These are phyloP conservation scores for Pachyrhizus erosus DNA, from an alignment of 306 rosid species.

Conservation along the genomic window DNA sequence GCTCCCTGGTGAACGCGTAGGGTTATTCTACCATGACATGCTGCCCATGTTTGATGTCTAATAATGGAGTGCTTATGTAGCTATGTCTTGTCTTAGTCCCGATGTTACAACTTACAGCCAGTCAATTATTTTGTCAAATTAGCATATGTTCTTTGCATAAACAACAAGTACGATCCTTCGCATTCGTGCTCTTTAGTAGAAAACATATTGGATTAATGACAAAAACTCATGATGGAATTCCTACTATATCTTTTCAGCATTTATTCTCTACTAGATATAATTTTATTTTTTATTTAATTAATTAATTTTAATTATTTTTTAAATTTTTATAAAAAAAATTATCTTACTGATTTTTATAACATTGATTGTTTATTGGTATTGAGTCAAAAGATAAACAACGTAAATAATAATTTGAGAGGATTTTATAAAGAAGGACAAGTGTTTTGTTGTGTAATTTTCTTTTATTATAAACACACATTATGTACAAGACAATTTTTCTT, in stretches of 20 bases:
- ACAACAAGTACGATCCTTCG: not conserved
- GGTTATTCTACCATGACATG: constrained; percentile 24
- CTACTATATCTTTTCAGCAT: not conserved
- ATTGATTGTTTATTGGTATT: too few relatives aligned
- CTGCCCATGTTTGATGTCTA: constrained; percentile 36
- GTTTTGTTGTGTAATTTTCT: too few relatives aligned
- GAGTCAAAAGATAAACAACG: too few relatives aligned
- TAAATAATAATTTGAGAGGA: too few relatives aligned
- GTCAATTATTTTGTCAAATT: constrained; percentile 27
- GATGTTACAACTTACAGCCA: constrained; percentile 11
- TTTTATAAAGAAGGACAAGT: too few relatives aligned
- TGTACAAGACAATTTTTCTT: too few relatives aligned
- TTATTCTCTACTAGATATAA: too few relatives aligned
- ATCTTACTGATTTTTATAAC: too few relatives aligned
- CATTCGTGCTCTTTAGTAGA: not conserved
- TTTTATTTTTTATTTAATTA: too few relatives aligned
- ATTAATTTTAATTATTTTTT: not conserved
- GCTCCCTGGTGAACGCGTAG: constrained; percentile 42
- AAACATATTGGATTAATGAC: not conserved
- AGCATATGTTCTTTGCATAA: constrained; percentile 2
- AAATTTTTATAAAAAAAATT: too few relatives aligned
- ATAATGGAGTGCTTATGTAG: not conserved
- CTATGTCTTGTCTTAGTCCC: not conserved
- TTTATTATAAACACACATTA: too few relatives aligned
- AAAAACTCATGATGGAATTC: not conserved